Percentiles rank a stretch among this genome's conserved stretches.
Conservation (phyloP, 75 land plant genomes). For the Cupressus sempervirens region DNA sequence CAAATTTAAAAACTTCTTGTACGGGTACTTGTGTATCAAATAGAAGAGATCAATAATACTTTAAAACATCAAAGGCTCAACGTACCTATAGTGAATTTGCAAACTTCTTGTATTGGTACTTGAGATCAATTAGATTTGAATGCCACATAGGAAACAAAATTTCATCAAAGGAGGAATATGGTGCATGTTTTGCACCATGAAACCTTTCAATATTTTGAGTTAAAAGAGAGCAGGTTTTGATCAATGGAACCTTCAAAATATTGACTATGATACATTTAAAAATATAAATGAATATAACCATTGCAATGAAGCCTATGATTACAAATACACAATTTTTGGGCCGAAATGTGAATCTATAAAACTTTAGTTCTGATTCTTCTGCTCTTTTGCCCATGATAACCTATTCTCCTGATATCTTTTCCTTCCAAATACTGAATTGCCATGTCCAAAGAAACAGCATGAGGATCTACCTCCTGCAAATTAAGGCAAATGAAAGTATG, state of each 20-base stretch:
- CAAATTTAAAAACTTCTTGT: not conserved
- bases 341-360: not conserved
- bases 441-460: not conserved
- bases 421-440: not conserved
- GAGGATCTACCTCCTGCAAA: conserved; percentile 4
- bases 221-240: not conserved
- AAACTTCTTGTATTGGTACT: not conserved
- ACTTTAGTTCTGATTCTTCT: not conserved
- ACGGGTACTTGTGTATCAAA: not conserved
- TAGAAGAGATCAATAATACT: not conserved
- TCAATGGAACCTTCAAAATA: not conserved
- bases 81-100: not conserved
- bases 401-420: not conserved
- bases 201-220: not conserved
- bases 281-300: not conserved
- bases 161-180: not conserved
- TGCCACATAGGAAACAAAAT: not conserved
- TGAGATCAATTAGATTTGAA: not conserved
- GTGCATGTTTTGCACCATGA: not conserved
- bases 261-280: not conserved
- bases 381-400: not conserved
- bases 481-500: not conserved
- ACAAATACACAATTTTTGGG: not conserved
- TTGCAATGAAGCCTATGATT: not conserved
- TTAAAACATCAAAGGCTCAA: not conserved